Evolutionary conservation across 805 yeast species (phyloP), one percentile per base, ranked within the genome.

Genomic region (Kregervanrija delftensis): DNA sequence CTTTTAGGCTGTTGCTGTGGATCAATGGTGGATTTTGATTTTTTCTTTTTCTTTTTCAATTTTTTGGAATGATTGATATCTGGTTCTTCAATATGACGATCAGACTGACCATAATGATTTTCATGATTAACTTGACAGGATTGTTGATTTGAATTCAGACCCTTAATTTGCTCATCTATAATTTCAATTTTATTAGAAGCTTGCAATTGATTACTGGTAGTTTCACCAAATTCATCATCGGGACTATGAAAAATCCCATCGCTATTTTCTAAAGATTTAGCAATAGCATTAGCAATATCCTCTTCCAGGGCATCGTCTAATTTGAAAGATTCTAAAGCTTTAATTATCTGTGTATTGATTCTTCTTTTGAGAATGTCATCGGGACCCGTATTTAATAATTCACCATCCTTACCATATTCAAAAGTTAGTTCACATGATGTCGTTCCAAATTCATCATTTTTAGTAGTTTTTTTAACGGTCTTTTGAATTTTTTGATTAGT

Each of bases 271-370:
- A 52, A 40, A 11, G 56, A 50, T 30, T 46, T 45, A 0, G 55
- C 49, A 16, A 55, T 50, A 6, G 47, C 52, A 39, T 46, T 45
- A n/a, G 55, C 51, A 16, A 53, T 52, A 33, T 50, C 56, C 30
- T 51, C 54, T 16, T 49, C 52, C 11, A 49, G 15, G n/a, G 46
- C 31, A 35, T 49, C 48, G 33, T 53, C 58, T 12, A 56, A 41
- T 39, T 52, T 51, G 34, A 56, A 51, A 9, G 56, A 49, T 41
- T 56, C 53, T 31, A 57, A 37, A 11, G 61, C 60, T 38, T 53
- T 49, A 15, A 54, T 43, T 8, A 57, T 53, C 30, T 57, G 59
- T 4, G 41, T 37, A 40, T 55, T 55, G 30, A 57, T 53, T 38
- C 44, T 45, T 30, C 37, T 40, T 30, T 57, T 52, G 15, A 53